Conservation (phyloP, 2,329 filamentous ascomycete genomes). For the Drechslerella coelobrocha region DNA sequence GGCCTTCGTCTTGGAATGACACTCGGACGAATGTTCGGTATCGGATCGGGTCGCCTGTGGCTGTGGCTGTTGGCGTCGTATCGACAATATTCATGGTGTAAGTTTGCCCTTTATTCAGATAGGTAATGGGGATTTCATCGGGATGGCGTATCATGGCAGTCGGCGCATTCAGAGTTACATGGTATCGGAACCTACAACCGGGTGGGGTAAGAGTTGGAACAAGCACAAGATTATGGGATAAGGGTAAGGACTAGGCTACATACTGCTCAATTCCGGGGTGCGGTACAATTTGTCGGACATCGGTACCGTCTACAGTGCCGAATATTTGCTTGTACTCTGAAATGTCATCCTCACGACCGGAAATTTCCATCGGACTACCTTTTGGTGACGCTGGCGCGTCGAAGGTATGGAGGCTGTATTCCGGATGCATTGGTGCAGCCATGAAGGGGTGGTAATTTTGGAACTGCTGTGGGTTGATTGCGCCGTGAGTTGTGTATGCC, state of each 20-base stretch:
- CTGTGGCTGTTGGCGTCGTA: constrained; percentile 67
- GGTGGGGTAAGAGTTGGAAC: neutral
- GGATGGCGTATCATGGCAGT: constrained; percentile 93
- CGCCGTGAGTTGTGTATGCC: constrained; percentile 66
- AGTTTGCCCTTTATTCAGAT: constrained; percentile 95
- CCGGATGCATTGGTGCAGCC: constrained; percentile 65
- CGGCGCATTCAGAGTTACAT: constrained; percentile 86
- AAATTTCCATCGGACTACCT: constrained; percentile 54
- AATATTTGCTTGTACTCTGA: constrained; percentile 36
- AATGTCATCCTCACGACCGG: constrained; percentile 46
- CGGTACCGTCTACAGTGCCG: neutral
- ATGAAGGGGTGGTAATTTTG: constrained; percentile 74
- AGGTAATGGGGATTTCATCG: constrained; percentile 94
- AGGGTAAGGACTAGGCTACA: constrained; percentile 6
- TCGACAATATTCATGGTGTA: constrained; percentile 88
- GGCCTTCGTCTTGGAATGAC: constrained; percentile 95
- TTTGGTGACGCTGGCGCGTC: constrained; percentile 53
- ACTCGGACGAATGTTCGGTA: constrained; percentile 94
- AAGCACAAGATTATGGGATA: neutral
- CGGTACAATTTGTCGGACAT: constrained; percentile 22
- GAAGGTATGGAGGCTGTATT: constrained; percentile 53
- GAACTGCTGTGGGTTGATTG: constrained; percentile 67
- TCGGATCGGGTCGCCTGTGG: constrained; percentile 67
- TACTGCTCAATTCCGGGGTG: constrained; percentile 52
- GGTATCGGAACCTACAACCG: constrained; percentile 83